These are phyloP conservation scores for Rostrohypoxylon terebratum DNA, from an alignment of 495 filamentous ascomycete species.

Conservation along the genomic window DNA sequence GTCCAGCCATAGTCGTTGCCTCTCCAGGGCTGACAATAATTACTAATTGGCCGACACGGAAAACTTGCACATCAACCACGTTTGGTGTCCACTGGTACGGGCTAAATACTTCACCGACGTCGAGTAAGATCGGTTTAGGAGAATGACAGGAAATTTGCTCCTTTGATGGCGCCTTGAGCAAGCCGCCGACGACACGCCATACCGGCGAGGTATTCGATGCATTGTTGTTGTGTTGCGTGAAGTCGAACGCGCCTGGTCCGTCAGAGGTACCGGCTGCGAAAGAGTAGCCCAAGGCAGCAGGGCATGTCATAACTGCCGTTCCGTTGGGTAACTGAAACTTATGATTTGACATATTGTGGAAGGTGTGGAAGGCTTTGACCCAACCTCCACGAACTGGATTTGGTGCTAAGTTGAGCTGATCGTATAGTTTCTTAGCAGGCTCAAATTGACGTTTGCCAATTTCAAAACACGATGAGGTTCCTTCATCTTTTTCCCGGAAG, in stretches of 20 bases:
- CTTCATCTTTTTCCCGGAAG: slow-evolving; percentile 76
- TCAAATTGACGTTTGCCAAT: slow-evolving; percentile 79
- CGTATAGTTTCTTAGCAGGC: slow-evolving; percentile 73
- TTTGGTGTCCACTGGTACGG: slow-evolving; percentile 95
- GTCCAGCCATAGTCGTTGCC: slow-evolving; percentile 93
- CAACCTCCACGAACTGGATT: slow-evolving; percentile 67
- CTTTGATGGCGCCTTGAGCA: slow-evolving; percentile 76
- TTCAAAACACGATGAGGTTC: slow-evolving; percentile 83
- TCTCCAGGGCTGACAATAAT: slow-evolving; percentile 92
- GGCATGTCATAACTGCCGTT: slow-evolving; percentile 77
- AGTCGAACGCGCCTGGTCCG: slow-evolving; percentile 92
- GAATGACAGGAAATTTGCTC: slow-evolving; percentile 82
- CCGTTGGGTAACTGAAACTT: slow-evolving; percentile 81
- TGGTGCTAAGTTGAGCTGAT: slow-evolving; percentile 61
- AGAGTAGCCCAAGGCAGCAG: slow-evolving; percentile 91
- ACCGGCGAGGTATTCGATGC: slow-evolving; percentile 82
- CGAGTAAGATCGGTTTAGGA: slow-evolving; percentile 88
- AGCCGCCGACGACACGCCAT: slow-evolving; percentile 79
- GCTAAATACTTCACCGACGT: slow-evolving; percentile 81
- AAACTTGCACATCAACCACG: slow-evolving; percentile 89
- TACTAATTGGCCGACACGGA: slow-evolving; percentile 88
- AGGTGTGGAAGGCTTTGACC: slow-evolving; percentile 80
- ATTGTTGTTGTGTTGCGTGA: slow-evolving; percentile 84
- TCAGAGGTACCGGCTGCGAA: slow-evolving; percentile 97
- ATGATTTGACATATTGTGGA: slow-evolving; percentile 79